These are phyloP conservation scores for Magnusiomyces tetraspermus DNA, from an alignment of 1,139 yeast species.

Conservation along the genomic window DNA sequence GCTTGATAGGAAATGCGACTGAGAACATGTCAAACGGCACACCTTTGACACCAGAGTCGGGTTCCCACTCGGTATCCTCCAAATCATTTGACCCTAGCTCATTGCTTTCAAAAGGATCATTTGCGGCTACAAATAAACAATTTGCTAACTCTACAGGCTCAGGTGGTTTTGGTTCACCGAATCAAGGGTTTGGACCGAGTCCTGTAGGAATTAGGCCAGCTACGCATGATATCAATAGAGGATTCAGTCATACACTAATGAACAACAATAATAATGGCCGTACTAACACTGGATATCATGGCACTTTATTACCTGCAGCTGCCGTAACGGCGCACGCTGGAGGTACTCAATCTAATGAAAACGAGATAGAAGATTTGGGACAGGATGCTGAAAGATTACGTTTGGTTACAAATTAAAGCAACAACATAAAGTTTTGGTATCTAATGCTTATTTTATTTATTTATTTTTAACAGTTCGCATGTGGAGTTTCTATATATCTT, in stretches of 20 bases:
- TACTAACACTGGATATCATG: too few relatives aligned
- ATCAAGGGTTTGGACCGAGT: neutral
- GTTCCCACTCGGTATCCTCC: conserved; percentile 20
- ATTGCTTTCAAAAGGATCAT: conserved; percentile 20
- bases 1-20: neutral
- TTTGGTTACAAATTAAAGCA: too few relatives aligned
- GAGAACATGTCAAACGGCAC: conserved; percentile 1
- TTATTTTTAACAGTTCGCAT: too few relatives aligned
- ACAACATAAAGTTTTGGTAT: too few relatives aligned
- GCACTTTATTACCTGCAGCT: too few relatives aligned
- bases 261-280: neutral
- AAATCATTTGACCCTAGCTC: conserved; percentile 24
- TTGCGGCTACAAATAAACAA: neutral
- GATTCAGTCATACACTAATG: neutral
- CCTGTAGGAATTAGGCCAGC: neutral
- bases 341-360: too few relatives aligned
- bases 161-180: neutral
- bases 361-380: too few relatives aligned
- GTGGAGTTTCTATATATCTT: too few relatives aligned
- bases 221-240: neutral
- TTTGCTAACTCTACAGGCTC: neutral
- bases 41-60: conserved; percentile 21
- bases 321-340: too few relatives aligned
- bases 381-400: too few relatives aligned
- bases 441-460: too few relatives aligned